Evolutionary conservation across 257 asterid genomes (phyloP).

Genomic region (Marsdenia floribunda): DNA sequence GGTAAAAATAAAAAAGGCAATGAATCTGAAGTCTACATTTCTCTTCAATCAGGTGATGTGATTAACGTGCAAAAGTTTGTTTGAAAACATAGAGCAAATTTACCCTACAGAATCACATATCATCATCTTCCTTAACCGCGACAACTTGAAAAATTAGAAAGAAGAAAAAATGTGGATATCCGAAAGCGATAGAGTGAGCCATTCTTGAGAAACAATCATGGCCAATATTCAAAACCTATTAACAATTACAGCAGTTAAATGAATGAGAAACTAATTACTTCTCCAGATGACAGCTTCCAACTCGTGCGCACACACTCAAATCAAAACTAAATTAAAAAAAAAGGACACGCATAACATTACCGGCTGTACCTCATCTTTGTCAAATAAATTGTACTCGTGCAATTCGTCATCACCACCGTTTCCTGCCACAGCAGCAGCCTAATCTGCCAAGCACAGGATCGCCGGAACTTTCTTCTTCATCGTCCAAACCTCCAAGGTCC

Average conservation of each 20-base stretch:
- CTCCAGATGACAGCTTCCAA: neutral
- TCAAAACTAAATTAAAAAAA: neutral
- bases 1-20: neutral
- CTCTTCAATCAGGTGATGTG: neutral
- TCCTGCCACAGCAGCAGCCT: conserved; percentile 33
- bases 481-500: conserved; percentile 77
- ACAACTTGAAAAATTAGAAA: too few relatives aligned
- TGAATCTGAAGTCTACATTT: neutral
- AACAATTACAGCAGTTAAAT: neutral
- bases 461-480: conserved; percentile 36
- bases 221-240: neutral
- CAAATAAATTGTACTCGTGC: conserved; percentile 73
- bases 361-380: conserved; percentile 67
- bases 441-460: conserved; percentile 42
- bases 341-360: neutral
- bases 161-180: neutral
- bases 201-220: neutral
- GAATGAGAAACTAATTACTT: neutral
- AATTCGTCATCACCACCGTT: conserved; percentile 45
- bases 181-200: neutral
- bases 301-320: neutral
- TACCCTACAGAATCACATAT: neutral
- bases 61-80: neutral
- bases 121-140: too few relatives aligned
- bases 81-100: neutral